Base-by-base conservation (phyloP, 2,329 filamentous ascomycete species). In the Paecilomyces formosus region DNA sequence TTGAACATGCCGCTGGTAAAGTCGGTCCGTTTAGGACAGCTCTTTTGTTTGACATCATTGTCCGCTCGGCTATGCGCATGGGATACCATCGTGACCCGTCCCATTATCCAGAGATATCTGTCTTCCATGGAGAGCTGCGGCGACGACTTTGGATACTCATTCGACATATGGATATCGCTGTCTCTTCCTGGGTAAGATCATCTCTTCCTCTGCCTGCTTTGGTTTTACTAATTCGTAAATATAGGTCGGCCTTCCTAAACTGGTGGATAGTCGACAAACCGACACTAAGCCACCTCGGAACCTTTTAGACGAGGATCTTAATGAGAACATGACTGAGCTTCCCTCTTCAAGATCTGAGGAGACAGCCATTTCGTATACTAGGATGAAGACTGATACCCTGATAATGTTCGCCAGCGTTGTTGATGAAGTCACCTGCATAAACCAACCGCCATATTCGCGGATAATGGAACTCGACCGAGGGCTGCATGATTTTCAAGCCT, bases 31-130 rank as follows among this genome's bases (percentile, higher is more conserved):
- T 55, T 51, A 57, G 57, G 7, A 18, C 50, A 30, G 69, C 67
- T 63, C 54, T 72, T 35, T 59, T 71, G 21, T 57, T 71, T 15
- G 61, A 67, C 8, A 65, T 67, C 35, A 59, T 67, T 54, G 56
- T 72, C 33, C 64, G 66, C 39, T 59, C 72, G 54, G 65, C 68
- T 8, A 57, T 69, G 55, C 70, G 72, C 8, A 76, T 76, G 73
- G 76, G 75, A 5, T 76, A 76, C 58, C 76, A 78, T 56, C 70
- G 75, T 28, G 75, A 78, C 15, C 70, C 72, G 5, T 65, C 68
- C 2, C 66, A 70, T 31, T 72, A 73, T 55, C 57, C 64, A 1
- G 68, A 72, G n/a, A 69, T 77, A 11, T 65, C 70, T 3, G 64
- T 68, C 1, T 72, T 75, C 54, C 65, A 72, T 51, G 66, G 62